Evolutionary conservation across 805 yeast genomes (phyloP), one percentile per base, ranked within the genome.

Genomic region (Yarrowia alimentaria): DNA sequence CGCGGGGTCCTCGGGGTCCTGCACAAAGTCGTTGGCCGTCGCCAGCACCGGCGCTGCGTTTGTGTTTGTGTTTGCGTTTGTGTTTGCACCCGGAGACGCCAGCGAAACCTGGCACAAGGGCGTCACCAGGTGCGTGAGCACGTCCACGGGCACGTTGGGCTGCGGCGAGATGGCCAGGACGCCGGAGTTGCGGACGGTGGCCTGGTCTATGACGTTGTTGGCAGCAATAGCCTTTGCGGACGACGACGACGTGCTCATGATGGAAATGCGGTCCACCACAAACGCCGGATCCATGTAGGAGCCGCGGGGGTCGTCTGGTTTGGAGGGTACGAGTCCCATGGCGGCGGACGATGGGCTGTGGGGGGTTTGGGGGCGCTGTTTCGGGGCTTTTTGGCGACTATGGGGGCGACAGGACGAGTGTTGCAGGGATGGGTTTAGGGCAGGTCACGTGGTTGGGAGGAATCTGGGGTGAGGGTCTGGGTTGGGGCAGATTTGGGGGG

Each of bases 1-100:
- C 1, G 53, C 30, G 26, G 37, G 28, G 9, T 57, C 34, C 17
- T 56, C 55, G 1, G 57, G 56, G 14, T 57, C 58, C 51, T 55
- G 51, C 7, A 43, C 37, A 30, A 43, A 43, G 28, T 31, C 50
- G 18, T 24, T 30, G 1, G 20, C 2, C 17, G 50, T 30, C 6
- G 29, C 21, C 24, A 43, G 10, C 9, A 43, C 47, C 11, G n/a
- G n/a, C n/a, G n/a, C 19, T 9, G 9, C 33, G 25, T 8, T 17
- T 14, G 20, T 19, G 48, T 20, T 29, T 4, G 13, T n/a, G n/a
- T n/a, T 28, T 9, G 9, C 33, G 25, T 8, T 17, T 14, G 20
- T 19, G 48, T 20, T 29, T 4, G 13, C 8, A 11, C 21, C 7
- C n/a, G n/a, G n/a, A n/a, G n/a, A n/a, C n/a, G n/a, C n/a, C 17